Conservation (phyloP, 768 basidiomycete genomes). For the Asterophora lycoperdoides region DNA sequence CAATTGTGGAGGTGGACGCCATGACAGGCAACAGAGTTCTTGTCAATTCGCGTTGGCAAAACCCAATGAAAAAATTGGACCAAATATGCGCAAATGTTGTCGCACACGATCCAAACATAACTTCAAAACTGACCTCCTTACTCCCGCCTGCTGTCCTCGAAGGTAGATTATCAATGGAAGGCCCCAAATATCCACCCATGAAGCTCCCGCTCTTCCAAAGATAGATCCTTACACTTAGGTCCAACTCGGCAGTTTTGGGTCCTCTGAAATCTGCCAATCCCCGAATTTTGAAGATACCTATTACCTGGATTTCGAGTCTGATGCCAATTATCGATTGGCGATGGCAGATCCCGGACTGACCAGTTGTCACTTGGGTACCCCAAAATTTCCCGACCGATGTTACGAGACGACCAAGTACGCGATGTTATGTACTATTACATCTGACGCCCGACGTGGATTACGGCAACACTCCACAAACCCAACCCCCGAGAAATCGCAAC, state of each 20-base stretch:
- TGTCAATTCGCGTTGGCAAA: slow-evolving; percentile 27
- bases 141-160: too few species aligned
- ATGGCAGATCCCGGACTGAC: not conserved
- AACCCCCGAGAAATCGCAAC: not conserved
- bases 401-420: not conserved
- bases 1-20: slow-evolving; percentile 37
- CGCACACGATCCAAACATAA: too few species aligned
- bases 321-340: too few species aligned
- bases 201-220: too few species aligned
- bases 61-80: slow-evolving; percentile 31
- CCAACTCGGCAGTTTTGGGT: too few species aligned
- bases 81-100: slow-evolving; percentile 30
- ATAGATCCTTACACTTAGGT: too few species aligned
- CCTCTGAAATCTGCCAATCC: too few species aligned
- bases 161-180: too few species aligned
- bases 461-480: slow-evolving; percentile 1
- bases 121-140: too few species aligned
- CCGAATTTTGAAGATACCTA: too few species aligned
- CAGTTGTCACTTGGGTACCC: not conserved
- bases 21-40: slow-evolving; percentile 28
- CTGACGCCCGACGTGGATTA: not conserved
- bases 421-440: not conserved
- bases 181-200: too few species aligned
- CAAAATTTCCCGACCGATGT: not conserved
- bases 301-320: too few species aligned